Percentiles rank a stretch among this genome's conserved stretches.
These are phyloP conservation scores for Coniochaeta sp. DNA, from an alignment of 2,329 filamentous ascomycete species.

Conservation along the genomic window DNA sequence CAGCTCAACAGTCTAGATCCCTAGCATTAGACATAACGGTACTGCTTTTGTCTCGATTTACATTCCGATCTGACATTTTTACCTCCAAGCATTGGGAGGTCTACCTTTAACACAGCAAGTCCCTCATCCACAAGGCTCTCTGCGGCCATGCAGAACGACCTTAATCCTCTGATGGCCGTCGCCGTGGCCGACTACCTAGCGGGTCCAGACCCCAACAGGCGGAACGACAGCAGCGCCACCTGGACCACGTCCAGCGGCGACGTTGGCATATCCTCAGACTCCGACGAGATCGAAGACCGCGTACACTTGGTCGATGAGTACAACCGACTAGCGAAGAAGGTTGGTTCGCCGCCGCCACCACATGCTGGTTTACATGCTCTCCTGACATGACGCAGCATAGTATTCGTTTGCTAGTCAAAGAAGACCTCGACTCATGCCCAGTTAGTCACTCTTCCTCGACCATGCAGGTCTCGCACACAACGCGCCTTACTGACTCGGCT, in stretches of 20 bases:
- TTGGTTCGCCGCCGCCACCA: conserved; percentile 21
- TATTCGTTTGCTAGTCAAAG: neutral
- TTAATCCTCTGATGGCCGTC: conserved; percentile 1
- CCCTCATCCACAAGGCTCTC: neutral
- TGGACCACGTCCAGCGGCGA: conserved; percentile 52
- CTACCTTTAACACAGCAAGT: neutral
- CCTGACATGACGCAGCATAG: conserved; percentile 2
- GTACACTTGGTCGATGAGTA: conserved; percentile 47
- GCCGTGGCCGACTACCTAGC: conserved; percentile 11
- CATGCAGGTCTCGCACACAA: neutral
- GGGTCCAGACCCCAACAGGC: conserved; percentile 7
- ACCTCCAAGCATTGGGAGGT: neutral
- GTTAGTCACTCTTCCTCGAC: neutral
- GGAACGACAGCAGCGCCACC: conserved; percentile 37
- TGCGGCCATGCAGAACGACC: neutral
- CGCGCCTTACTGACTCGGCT: neutral
- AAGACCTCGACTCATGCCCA: neutral
- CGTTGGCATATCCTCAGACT: conserved; percentile 35
- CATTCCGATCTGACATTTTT: neutral
- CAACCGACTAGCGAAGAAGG: conserved; percentile 53
- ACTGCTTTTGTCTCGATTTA: neutral
- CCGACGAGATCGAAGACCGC: conserved; percentile 41
- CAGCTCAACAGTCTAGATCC: neutral
- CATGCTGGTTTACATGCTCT: neutral
- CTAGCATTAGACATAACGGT: neutral